These are phyloP conservation scores for Centrapalus pauciflorus DNA, from an alignment of 129 eudicot genomes.

Conservation along the genomic window DNA sequence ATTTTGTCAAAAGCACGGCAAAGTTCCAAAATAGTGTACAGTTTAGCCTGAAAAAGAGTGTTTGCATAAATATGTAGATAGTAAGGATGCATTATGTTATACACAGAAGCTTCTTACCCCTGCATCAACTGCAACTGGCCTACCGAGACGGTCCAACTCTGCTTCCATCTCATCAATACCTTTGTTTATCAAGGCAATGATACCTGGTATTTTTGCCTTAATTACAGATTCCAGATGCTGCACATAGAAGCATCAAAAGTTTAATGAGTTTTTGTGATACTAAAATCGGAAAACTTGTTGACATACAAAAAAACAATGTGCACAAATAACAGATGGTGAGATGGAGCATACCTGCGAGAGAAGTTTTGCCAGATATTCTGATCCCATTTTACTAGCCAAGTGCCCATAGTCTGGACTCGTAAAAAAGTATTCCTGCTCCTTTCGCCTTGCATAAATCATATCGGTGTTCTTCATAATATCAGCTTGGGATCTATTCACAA, in stretches of 20 bases:
- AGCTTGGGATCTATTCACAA: slow-evolving; percentile 88
- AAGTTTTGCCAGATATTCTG: slow-evolving; percentile 84
- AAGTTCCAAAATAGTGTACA: slow-evolving; percentile 85
- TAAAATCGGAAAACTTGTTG: neutral
- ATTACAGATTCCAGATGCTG: slow-evolving; percentile 86
- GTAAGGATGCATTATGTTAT: neutral
- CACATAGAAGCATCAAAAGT: slow-evolving; percentile 9
- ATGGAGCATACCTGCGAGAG: slow-evolving; percentile 53
- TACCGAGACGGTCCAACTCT: slow-evolving; percentile 78
- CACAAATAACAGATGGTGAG: neutral
- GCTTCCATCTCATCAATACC: slow-evolving; percentile 83
- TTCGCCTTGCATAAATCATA: slow-evolving; percentile 71
- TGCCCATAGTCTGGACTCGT: slow-evolving; percentile 86
- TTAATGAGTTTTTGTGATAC: slow-evolving; percentile 7
- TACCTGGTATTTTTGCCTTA: slow-evolving; percentile 76
- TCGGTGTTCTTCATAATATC: slow-evolving; percentile 74
- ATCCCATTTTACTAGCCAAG: slow-evolving; percentile 82
- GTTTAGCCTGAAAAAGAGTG: slow-evolving; percentile 64
- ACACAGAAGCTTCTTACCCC: slow-evolving; percentile 56
- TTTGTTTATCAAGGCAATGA: slow-evolving; percentile 71
- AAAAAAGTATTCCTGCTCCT: slow-evolving; percentile 72
- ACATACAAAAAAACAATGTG: neutral
- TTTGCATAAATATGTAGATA: neutral
- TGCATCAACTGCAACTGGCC: slow-evolving; percentile 77
- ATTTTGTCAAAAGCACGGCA: slow-evolving; percentile 88